Evolutionary conservation across 305 asterid genomes (phyloP).

Genomic region (Salvia sclarea): DNA sequence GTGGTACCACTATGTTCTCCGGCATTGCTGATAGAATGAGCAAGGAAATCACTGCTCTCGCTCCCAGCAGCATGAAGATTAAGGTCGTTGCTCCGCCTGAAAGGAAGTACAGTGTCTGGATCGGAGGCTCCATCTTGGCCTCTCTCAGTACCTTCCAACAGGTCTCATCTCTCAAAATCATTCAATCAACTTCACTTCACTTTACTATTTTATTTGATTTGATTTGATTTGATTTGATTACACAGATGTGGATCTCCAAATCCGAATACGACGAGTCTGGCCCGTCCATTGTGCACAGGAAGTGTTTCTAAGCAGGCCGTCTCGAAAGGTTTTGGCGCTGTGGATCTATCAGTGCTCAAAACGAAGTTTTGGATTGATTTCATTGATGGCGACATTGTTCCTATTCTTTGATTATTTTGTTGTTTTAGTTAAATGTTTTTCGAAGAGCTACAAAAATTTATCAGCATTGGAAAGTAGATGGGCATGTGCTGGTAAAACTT

Average conservation of each 20-base stretch:
- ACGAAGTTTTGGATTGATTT: constrained; percentile 18
- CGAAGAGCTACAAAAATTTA: constrained; percentile 26
- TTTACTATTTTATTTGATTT: too few species aligned
- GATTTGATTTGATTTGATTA: too few species aligned
- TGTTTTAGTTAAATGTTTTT: constrained; percentile 17
- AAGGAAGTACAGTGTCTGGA: constrained; percentile 41
- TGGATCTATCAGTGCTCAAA: constrained; percentile 20
- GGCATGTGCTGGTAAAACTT: constrained; percentile 16
- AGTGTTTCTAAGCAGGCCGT: constrained; percentile 32
- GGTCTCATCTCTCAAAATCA: constrained; percentile 5
- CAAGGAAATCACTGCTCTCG: constrained; percentile 37
- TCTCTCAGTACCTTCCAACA: constrained; percentile 42
- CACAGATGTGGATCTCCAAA: constrained; percentile 39
- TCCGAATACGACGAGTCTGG: constrained; percentile 39
- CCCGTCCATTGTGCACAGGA: constrained; percentile 39
- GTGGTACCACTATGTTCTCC: constrained; percentile 37
- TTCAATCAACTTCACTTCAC: not conserved
- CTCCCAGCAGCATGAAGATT: constrained; percentile 40
- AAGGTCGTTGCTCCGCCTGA: constrained; percentile 41
- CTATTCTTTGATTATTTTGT: constrained; percentile 18
- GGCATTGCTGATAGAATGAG: constrained; percentile 40
- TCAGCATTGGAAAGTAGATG: not conserved
- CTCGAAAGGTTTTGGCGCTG: constrained; percentile 12
- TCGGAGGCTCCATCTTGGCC: constrained; percentile 38
- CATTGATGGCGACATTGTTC: constrained; percentile 22